Evolutionary conservation across 2,329 filamentous ascomycete genomes (phyloP).

Genomic region (Lachnellula occidentalis): DNA sequence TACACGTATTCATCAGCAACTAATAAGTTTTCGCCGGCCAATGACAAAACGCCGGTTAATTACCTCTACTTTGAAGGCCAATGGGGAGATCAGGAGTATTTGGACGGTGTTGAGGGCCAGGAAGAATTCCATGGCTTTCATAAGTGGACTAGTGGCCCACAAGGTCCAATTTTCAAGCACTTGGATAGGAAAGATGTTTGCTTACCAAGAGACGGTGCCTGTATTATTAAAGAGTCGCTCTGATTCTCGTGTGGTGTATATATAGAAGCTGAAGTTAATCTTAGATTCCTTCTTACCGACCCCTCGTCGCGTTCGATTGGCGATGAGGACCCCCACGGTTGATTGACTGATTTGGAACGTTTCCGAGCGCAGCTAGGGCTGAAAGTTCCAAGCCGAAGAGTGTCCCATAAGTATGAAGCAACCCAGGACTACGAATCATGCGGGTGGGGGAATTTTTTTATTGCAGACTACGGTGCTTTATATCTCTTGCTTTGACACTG

Average conservation of each 20-base stretch:
- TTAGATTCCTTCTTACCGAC: not conserved
- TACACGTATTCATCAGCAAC: slow-evolving; percentile 45
- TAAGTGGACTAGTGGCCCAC: slow-evolving; percentile 51
- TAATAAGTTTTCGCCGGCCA: slow-evolving; percentile 40
- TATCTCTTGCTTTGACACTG: no score
- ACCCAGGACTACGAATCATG: no score
- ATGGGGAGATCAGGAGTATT: slow-evolving; percentile 90
- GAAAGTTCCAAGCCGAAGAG: no score
- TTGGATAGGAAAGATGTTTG: slow-evolving; percentile 39
- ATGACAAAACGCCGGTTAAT: slow-evolving; percentile 65
- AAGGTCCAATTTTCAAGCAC: slow-evolving; percentile 53
- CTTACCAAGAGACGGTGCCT: slow-evolving; percentile 3
- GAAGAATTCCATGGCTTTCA: slow-evolving; percentile 35
- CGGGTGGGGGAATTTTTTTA: no score
- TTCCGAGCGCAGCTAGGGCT: no score
- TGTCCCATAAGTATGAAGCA: no score
- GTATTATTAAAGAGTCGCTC: not conserved
- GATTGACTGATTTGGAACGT: no score
- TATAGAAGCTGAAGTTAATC: not conserved
- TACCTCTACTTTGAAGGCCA: slow-evolving; percentile 85
- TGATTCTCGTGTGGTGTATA: not conserved
- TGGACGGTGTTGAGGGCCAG: slow-evolving; percentile 38
- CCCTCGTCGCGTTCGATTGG: no score
- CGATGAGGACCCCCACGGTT: no score
- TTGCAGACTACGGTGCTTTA: no score